Conservation (phyloP, 2,329 filamentous ascomycete genomes). For the Dactylellina haptotyla region DNA sequence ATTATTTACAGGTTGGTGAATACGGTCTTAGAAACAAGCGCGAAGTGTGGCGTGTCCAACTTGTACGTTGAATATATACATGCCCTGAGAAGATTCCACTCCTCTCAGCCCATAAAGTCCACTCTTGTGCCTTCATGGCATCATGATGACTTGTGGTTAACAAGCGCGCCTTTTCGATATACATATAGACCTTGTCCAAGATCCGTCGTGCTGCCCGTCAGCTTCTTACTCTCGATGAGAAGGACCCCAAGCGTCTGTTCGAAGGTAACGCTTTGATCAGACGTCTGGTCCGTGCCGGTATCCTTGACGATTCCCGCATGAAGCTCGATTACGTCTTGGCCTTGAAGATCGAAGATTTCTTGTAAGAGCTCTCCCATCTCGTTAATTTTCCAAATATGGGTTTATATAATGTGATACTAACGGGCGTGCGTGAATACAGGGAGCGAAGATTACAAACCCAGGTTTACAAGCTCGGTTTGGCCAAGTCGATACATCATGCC, state of each 20-base stretch:
- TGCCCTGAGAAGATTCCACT: conserved; percentile 38
- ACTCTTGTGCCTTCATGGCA: conserved; percentile 54
- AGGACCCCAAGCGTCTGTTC: conserved; percentile 99
- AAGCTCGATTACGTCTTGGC: conserved; percentile 99
- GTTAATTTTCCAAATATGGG: not conserved
- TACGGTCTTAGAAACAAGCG: conserved; percentile 99
- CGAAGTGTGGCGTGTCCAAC: conserved; percentile 99
- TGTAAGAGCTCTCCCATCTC: conserved; percentile 68
- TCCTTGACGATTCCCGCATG: conserved; percentile 99
- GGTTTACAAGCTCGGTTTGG: conserved; percentile 99
- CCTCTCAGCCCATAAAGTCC: conserved; percentile 53
- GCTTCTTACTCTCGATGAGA: conserved; percentile 99
- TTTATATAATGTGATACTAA: conserved; percentile 3
- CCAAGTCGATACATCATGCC: conserved; percentile 99
- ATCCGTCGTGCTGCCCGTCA: conserved; percentile 99
- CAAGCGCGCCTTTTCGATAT: conserved; percentile 18
- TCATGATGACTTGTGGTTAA: conserved; percentile 54
- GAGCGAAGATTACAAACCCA: conserved; percentile 82
- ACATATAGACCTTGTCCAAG: conserved; percentile 83
- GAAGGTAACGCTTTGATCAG: conserved; percentile 99
- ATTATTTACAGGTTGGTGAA: conserved; percentile 74
- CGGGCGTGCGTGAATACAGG: conserved; percentile 25
- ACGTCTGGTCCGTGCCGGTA: conserved; percentile 99
- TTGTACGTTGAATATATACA: conserved; percentile 64
- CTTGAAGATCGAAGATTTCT: conserved; percentile 99